Evolutionary conservation across 2,329 filamentous ascomycete species (phyloP), one percentile per base, ranked within the genome.

Genomic region (Penicillium sp.): DNA sequence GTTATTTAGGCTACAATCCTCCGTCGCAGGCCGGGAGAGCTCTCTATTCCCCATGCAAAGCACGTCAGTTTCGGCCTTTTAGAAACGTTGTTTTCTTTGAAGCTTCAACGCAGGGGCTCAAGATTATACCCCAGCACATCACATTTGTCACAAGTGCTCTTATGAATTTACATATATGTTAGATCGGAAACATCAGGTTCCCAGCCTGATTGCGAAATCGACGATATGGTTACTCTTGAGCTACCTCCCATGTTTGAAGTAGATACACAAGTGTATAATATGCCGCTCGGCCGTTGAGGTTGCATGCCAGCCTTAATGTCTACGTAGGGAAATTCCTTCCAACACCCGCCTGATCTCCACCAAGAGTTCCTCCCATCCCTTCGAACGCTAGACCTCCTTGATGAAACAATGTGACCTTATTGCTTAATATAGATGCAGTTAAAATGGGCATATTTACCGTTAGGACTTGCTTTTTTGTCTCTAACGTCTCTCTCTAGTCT

Each of bases 21-120:
- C 56, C 47, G 52, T 38, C 37, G 27, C 37, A 54, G 50, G 29
- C 38, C 47, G 57, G 54, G 42, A 10, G n/a, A 57, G 57, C 56
- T 61, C 53, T 61, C 52, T 48, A 65, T 56, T 50, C 54, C 59
- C 62, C 61, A 62, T 47, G 25, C 27, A 54, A 50, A 66, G 56
- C 64, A 64, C 64, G 58, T 62, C 61, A 66, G 54, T 33, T 43
- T 38, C 41, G 25, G 42, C 42, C 37, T 57, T 56, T 56, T n/a
- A 48, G 10, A 50, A 48, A 29, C 42, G 31, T 40, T 23, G n/a
- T 13, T 6, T n/a, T 37, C 15, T 15, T 19, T 19, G 29, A 38
- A 31, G 47, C 29, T 50, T 50, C 35, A 45, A 56, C 50, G 19
- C 40, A 55, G 48, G 50, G 55, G 38, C 17, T 42, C 29, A 2